These are phyloP conservation scores for Metschnikowia gelsemii DNA, from an alignment of 805 yeast species.

Conservation along the genomic window DNA sequence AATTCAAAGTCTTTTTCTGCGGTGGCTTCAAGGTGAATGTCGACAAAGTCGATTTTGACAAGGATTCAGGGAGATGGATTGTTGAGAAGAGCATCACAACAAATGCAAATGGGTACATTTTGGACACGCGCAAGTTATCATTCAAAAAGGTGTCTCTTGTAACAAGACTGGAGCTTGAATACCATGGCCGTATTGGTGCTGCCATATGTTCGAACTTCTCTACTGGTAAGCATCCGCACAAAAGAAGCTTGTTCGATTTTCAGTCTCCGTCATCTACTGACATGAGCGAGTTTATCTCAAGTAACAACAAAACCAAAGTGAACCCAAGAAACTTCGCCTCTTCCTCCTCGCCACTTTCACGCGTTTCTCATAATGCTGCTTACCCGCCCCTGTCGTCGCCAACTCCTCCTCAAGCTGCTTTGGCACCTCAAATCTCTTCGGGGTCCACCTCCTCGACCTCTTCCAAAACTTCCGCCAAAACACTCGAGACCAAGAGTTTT, in stretches of 20 bases:
- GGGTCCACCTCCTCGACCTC: no score
- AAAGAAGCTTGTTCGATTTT: not conserved
- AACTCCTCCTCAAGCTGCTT: not conserved
- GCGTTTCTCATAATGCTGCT: not conserved
- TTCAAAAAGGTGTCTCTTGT: conserved; percentile 46
- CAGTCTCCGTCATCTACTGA: conserved; percentile 2
- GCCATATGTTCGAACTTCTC: conserved; percentile 22
- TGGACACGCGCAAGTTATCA: conserved; percentile 50
- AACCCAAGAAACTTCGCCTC: not conserved
- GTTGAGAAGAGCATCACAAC: conserved; percentile 44
- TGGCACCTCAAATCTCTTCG: not conserved
- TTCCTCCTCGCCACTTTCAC: conserved; percentile 3
- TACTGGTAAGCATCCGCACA: not conserved
- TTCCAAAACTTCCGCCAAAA: not conserved
- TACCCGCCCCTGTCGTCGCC: not conserved
- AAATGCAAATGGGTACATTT: conserved; percentile 56
- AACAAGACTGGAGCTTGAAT: conserved; percentile 19
- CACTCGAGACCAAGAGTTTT: not conserved
- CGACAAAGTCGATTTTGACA: conserved; percentile 25
- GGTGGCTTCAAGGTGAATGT: conserved; percentile 61
- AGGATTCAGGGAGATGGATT: conserved; percentile 34
- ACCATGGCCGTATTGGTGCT: conserved; percentile 34
- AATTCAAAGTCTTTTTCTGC: conserved; percentile 57
- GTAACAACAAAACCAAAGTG: not conserved
- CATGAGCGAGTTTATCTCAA: not conserved